Evolutionary conservation across 345 rosid species (phyloP), one percentile per base, ranked within the genome.

Genomic region (Bruguiera gymnorhiza): DNA sequence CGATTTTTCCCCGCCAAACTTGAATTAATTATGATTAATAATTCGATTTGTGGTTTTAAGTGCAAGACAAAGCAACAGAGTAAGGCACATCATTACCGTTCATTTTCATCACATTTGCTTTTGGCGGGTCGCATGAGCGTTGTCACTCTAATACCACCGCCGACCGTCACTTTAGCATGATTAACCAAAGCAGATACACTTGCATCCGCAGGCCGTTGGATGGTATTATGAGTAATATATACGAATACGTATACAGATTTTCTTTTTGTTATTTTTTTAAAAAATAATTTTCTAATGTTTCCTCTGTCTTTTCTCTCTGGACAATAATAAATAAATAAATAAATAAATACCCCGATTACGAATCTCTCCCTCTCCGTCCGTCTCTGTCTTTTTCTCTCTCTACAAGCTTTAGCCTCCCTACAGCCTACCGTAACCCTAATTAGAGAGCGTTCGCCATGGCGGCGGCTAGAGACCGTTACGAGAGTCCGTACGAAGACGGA

Each of bases 401-500:
- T 0, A 61, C 11, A 2, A 10, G n/a, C 5, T 21, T 21, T 15
- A 26, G 43, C 65, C 43, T 18, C 36, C 53, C 29, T 2, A 13
- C 59, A 8, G 18, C 23, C 27, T 19, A 27, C 21, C 48, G 60
- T 24, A 54, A 24, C 69, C 81, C 64, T 73, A 64, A 21, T 39
- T 46, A 23, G 37, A 16, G 24, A 15, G 66, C 24, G 37, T 30
- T 43, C 32, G 9, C 37, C 67, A 69, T 78, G 81, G 78, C 81
- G 72, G 69, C 75, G 71, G 60, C 74, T 43, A 78, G 71, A 48
- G 68, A 69, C n/a, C 74, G 77, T n/a, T 59, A 58, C 6, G 74
- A 73, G 26, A 31, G 26, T 37, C 19, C 63, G 53, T 65, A 73
- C 48, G 78, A 61, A 1, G 77, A 63, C 65, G 72, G 74, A 13